A percentile compares a stretch with the other conserved stretches of the same genome.
Conservation (phyloP, 345 rosid species). For the Iberis pinnata region DNA sequence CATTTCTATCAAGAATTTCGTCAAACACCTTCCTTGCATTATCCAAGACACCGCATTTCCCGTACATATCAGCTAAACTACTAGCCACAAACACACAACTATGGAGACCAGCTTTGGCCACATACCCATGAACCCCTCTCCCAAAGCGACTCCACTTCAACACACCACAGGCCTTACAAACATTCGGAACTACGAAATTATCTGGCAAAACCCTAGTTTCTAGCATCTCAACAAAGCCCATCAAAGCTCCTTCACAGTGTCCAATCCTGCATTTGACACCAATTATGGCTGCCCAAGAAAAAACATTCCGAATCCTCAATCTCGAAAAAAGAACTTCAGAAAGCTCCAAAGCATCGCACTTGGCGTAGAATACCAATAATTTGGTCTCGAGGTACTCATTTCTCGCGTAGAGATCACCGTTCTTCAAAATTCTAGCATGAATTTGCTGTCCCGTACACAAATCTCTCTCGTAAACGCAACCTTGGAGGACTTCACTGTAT, state of each 20-base stretch:
- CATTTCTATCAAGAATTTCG: conserved; percentile 44
- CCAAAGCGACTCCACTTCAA: conserved; percentile 48
- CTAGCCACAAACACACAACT: conserved; percentile 66
- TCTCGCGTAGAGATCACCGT: conserved; percentile 43
- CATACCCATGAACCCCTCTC: conserved; percentile 65
- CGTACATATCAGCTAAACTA: conserved; percentile 61
- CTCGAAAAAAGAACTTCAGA: conserved; percentile 41
- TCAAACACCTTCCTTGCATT: conserved; percentile 62
- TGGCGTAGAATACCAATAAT: conserved; percentile 56
- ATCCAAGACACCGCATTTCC: conserved; percentile 50
- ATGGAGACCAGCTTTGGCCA: conserved; percentile 42
- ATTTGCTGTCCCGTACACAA: conserved; percentile 53
- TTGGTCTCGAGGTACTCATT: conserved; percentile 67
- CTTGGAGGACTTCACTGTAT: conserved; percentile 66
- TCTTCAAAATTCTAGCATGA: conserved; percentile 63
- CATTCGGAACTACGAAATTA: conserved; percentile 68
- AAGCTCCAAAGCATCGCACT: conserved; percentile 43
- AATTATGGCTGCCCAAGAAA: conserved; percentile 82
- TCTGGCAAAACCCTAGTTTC: conserved; percentile 50
- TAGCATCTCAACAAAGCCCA: conserved; percentile 52
- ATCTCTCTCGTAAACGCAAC: conserved; percentile 56
- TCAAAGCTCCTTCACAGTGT: conserved; percentile 40
- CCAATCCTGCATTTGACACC: conserved; percentile 61
- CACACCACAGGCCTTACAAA: conserved; percentile 64
- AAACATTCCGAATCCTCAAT: conserved; percentile 45